Evolutionary conservation across 2,329 filamentous ascomycete genomes (phyloP).

Genomic region (Leptographium radiaticola): DNA sequence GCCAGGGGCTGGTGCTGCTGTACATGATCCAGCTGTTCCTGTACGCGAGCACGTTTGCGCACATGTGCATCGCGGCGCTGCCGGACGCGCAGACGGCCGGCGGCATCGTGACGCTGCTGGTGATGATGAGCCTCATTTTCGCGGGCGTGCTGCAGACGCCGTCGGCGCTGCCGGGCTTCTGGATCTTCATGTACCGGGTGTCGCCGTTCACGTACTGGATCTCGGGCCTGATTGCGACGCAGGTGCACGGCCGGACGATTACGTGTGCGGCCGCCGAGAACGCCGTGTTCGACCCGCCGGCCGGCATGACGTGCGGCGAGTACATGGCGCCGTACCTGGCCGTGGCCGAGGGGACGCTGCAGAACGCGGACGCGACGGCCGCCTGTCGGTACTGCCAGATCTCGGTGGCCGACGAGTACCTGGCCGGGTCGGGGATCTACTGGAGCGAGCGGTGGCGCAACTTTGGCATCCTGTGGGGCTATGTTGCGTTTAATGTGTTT

Average conservation of each 20-base stretch:
- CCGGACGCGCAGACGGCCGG: slow-evolving; percentile 55
- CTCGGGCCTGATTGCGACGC: slow-evolving; percentile 51
- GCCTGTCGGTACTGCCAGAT: slow-evolving; percentile 57
- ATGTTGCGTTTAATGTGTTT: slow-evolving; percentile 48
- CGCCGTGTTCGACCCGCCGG: slow-evolving; percentile 50
- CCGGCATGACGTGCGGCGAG: slow-evolving; percentile 45
- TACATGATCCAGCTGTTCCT: slow-evolving; percentile 53
- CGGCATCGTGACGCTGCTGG: slow-evolving; percentile 45
- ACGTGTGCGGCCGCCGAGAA: slow-evolving; percentile 42
- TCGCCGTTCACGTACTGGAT: slow-evolving; percentile 59
- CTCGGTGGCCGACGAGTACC: slow-evolving; percentile 46
- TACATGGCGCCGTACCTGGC: slow-evolving; percentile 48
- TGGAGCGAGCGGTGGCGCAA: slow-evolving; percentile 52
- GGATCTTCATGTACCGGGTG: slow-evolving; percentile 64
- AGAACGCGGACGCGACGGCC: slow-evolving; percentile 41
- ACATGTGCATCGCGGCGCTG: slow-evolving; percentile 60
- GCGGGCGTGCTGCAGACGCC: slow-evolving; percentile 48
- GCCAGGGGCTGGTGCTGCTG: slow-evolving; percentile 52
- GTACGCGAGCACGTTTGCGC: slow-evolving; percentile 57
- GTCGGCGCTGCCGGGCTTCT: slow-evolving; percentile 51
- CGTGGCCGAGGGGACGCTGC: slow-evolving; percentile 41
- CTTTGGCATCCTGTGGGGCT: slow-evolving; percentile 57
- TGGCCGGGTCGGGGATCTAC: slow-evolving; percentile 31
- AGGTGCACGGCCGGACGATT: slow-evolving; percentile 42
- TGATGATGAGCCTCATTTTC: slow-evolving; percentile 46